These are phyloP conservation scores for Euphorbia peplus DNA, from an alignment of 345 rosid genomes.

Conservation along the genomic window DNA sequence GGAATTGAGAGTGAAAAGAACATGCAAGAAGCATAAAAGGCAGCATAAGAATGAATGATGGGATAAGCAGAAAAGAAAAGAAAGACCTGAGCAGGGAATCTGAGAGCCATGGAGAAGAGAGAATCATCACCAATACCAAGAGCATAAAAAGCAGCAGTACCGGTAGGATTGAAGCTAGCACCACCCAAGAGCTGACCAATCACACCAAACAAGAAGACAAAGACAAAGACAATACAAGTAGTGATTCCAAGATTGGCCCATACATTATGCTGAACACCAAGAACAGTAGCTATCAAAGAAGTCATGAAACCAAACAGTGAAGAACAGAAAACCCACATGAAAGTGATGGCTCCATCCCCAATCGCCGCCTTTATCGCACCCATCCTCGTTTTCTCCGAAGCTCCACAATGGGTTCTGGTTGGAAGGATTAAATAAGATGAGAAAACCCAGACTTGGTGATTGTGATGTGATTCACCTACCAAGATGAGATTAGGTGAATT, in stretches of 20 bases:
- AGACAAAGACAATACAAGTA: constrained; percentile 56
- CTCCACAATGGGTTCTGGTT: not conserved
- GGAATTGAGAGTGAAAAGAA: no score
- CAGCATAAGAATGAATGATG: not conserved
- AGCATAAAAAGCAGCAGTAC: constrained; percentile 75
- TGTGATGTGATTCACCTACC: not conserved
- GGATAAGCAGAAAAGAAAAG: not conserved
- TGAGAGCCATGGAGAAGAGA: constrained; percentile 79
- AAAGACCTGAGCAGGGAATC: constrained; percentile 33
- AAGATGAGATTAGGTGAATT: not conserved
- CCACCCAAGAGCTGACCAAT: constrained; percentile 71
- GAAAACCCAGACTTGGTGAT: not conserved
- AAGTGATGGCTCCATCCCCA: constrained; percentile 62
- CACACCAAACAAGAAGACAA: constrained; percentile 52
- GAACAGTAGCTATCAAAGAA: constrained; percentile 40
- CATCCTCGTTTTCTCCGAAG: constrained; percentile 32
- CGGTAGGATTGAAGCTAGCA: constrained; percentile 91
- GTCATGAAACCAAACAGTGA: constrained; percentile 63
- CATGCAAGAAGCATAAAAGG: no score
- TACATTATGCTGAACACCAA: constrained; percentile 43
- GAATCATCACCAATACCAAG: constrained; percentile 73
- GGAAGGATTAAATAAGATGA: no score
- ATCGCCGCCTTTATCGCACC: constrained; percentile 60
- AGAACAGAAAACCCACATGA: constrained; percentile 68
- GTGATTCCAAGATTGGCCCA: constrained; percentile 53